Base-by-base conservation (phyloP, 2,329 filamentous ascomycete species). In the Cladosporium austrohemisphaericum region DNA sequence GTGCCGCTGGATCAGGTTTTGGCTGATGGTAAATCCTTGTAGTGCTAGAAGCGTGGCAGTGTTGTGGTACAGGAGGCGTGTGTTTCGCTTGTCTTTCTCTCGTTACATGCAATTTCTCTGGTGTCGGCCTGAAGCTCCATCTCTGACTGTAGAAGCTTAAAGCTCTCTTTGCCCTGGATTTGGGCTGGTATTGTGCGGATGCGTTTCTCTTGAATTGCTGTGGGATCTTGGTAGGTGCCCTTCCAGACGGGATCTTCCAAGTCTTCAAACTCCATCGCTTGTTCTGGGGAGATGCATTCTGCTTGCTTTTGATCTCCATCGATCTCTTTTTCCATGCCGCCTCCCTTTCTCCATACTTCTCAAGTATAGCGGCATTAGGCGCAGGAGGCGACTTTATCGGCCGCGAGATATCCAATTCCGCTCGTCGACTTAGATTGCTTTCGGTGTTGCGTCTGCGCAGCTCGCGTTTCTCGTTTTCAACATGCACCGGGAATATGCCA, bases 201-300 rank as follows among this genome's bases (percentile, higher is more conserved):
- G 11, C 14, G 33, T 4, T 4, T 6, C 16, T 7, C 18, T n/a
- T 11, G 18, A 28, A 3, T 14, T 36, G 3, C 20, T n/a, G n/a
- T n/a, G 14, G 16, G 8, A 11, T 9, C 9, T 7, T 36, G 22
- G 5, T 26, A 16, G 22, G 22, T 3, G 19, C 33, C 23, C 26
- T 14, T 9, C 18, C 33, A 10, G 26, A 22, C 3, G 37, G 32
- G 10, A 16, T 14, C 8, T 29, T 29, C 33, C 44, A 47, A 4
- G 16, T 29, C 4, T n/a, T 28, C 23, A 37, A 20, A 14, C 44
- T 47, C 44, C 33, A 47, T 7, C 44, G 44, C 23, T 47, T 47
- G 25, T 10, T 19, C 11, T 18, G 28, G n/a, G 13, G 5, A 35
- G 20, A 10, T 13, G 19, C 19, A 1, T 1, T 14, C n/a, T 13